These are phyloP conservation scores for Flaveria linearis DNA, from an alignment of 129 eudicot genomes.

Conservation along the genomic window DNA sequence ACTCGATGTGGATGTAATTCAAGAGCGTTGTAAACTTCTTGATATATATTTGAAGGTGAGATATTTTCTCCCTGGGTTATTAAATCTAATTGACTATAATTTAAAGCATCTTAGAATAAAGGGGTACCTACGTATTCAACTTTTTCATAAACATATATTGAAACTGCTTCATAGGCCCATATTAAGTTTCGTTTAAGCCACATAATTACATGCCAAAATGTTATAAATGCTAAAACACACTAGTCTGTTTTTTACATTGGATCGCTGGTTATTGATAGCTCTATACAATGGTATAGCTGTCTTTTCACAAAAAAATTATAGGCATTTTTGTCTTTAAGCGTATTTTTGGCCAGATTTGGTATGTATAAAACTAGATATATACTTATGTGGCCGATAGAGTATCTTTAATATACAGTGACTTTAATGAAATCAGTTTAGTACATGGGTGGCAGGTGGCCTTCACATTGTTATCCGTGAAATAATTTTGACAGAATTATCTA, in stretches of 20 bases:
- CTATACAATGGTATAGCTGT: conserved; percentile 2
- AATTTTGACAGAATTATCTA: no score
- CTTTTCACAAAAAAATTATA: not conserved
- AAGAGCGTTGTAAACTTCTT: conserved; percentile 85
- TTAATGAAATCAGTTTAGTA: no score
- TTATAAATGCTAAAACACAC: not conserved
- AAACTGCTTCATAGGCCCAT: not conserved
- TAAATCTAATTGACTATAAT: not conserved
- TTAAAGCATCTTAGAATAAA: conserved; percentile 1
- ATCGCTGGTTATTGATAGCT: not conserved
- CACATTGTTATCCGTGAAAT: no score
- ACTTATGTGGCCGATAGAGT: not conserved
- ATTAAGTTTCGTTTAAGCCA: not conserved
- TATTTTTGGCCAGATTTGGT: not conserved
- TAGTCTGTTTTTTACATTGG: not conserved
- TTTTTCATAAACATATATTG: not conserved
- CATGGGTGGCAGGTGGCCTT: no score
- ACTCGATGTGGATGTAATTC: conserved; percentile 84
- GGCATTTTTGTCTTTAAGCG: not conserved
- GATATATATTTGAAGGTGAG: conserved; percentile 86
- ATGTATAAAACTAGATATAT: not conserved
- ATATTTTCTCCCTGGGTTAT: not conserved
- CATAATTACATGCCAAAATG: not conserved
- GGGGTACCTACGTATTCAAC: not conserved
- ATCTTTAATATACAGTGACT: not conserved